Evolutionary conservation across 495 filamentous ascomycete species (phyloP).

Genomic region (Parathielavia hyrcaniae): DNA sequence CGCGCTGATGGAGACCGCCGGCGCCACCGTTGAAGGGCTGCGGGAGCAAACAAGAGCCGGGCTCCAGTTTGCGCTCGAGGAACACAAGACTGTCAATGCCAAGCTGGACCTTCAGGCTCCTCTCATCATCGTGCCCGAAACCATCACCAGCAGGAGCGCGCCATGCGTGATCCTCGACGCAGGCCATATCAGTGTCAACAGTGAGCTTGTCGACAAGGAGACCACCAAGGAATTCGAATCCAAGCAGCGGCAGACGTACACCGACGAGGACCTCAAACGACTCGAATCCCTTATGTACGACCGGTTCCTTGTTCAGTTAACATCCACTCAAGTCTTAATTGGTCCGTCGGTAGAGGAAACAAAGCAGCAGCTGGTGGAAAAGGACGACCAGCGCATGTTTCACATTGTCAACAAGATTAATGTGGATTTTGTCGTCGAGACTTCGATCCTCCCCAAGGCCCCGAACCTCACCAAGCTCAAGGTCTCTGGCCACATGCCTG

Average conservation of each 20-base stretch:
- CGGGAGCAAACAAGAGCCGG: conserved; percentile 93
- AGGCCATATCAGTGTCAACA: conserved; percentile 88
- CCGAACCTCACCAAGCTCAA: conserved; percentile 88
- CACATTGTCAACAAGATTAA: conserved; percentile 96
- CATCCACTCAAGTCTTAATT: conserved; percentile 90
- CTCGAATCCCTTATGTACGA: conserved; percentile 93
- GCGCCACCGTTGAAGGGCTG: conserved; percentile 88
- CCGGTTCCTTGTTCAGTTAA: conserved; percentile 83
- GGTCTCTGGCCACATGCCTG: conserved; percentile 83
- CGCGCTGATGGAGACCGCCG: conserved; percentile 87
- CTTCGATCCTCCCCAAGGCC: conserved; percentile 88
- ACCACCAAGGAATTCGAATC: conserved; percentile 82
- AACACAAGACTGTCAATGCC: conserved; percentile 96
- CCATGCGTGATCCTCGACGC: conserved; percentile 92
- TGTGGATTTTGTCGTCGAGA: conserved; percentile 86
- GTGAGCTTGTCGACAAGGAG: conserved; percentile 83
- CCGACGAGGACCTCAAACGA: conserved; percentile 76
- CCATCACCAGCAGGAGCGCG: conserved; percentile 68
- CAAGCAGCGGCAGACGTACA: conserved; percentile 84
- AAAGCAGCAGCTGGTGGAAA: conserved; percentile 68
- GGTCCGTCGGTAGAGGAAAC: conserved; percentile 90
- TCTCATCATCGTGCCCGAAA: conserved; percentile 91
- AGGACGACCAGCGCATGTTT: conserved; percentile 63
- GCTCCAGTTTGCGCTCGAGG: conserved; percentile 89
- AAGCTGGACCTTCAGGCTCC: conserved; percentile 94